A percentile compares a stretch with the other conserved stretches of the same genome.
Conservation (phyloP, 805 yeast genomes). For the Sporopachydermia lactativora region DNA sequence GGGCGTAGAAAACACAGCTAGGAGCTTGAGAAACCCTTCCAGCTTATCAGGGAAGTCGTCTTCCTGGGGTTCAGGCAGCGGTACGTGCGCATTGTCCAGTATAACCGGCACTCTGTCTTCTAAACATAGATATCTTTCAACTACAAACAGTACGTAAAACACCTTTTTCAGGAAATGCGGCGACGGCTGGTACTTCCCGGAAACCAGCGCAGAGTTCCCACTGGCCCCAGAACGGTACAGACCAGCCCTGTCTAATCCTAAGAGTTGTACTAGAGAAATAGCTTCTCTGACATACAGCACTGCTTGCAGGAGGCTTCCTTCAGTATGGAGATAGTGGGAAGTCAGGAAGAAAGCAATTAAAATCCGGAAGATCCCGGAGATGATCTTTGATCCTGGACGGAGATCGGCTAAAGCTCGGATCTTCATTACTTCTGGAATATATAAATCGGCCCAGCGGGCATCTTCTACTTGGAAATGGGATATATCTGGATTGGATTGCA, state of each 20-base stretch:
- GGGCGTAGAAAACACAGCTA: neutral
- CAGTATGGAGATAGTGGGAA: neutral
- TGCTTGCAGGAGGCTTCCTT: neutral
- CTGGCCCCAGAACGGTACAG: neutral
- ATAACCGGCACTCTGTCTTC: neutral
- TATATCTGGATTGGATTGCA: neutral
- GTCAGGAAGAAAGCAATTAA: too few species aligned
- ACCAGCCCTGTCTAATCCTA: neutral
- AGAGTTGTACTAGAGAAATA: neutral
- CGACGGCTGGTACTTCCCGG: neutral
- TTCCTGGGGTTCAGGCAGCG: neutral
- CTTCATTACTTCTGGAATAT: neutral
- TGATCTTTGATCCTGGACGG: too few species aligned
- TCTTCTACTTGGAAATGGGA: neutral
- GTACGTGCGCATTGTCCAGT: neutral
- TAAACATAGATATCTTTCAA: neutral
- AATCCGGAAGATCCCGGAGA: too few species aligned
- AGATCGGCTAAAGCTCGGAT: neutral
- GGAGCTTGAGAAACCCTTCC: neutral
- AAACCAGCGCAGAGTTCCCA: neutral
- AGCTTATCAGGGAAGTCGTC: neutral
- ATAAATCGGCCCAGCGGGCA: neutral
- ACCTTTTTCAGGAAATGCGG: neutral
- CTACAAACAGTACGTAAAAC: neutral
- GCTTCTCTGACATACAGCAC: neutral